A percentile compares a stretch with the other conserved stretches of the same genome.
These are phyloP conservation scores for Thymus mandschuricus DNA, from an alignment of 257 asterid genomes.

Conservation along the genomic window DNA sequence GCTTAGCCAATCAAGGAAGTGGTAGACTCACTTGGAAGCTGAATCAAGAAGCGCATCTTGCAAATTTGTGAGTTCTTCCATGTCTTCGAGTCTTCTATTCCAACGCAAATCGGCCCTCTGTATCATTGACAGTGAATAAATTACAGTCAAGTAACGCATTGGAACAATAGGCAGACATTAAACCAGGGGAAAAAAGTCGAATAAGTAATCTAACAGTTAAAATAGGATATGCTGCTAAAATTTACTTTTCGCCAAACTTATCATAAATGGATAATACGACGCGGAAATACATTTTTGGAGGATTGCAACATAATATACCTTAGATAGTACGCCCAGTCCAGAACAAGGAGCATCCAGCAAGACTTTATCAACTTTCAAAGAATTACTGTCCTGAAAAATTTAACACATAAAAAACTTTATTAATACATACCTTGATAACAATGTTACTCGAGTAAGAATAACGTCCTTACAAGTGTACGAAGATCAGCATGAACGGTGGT, in stretches of 20 bases:
- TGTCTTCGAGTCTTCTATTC: slow-evolving; percentile 85
- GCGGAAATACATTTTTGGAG: background rate
- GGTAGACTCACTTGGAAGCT: slow-evolving; percentile 67
- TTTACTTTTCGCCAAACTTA: background rate
- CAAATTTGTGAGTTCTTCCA: slow-evolving; percentile 75
- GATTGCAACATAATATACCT: slow-evolving; percentile 45
- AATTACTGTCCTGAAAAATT: slow-evolving; percentile 49
- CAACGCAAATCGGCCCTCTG: slow-evolving; percentile 98
- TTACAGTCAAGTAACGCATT: slow-evolving; percentile 16
- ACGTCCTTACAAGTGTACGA: slow-evolving; percentile 59
- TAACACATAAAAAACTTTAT: slow-evolving; percentile 2
- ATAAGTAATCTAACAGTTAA: background rate
- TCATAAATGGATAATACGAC: background rate
- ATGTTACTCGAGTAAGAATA: background rate
- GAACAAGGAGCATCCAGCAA: slow-evolving; percentile 97
- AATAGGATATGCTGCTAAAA: slow-evolving; percentile 6
- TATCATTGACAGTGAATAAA: slow-evolving; percentile 27
- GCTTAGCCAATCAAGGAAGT: slow-evolving; percentile 12
- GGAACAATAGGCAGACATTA: background rate
- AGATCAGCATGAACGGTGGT: slow-evolving; percentile 77
- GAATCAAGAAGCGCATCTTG: slow-evolving; percentile 90
- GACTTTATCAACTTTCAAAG: slow-evolving; percentile 73
- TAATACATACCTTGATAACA: slow-evolving; percentile 9
- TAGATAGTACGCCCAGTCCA: slow-evolving; percentile 92
- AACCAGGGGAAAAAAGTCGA: slow-evolving; percentile 2